Base-by-base conservation (phyloP, 257 asterid genomes). In the Solanum sparsipilum region DNA sequence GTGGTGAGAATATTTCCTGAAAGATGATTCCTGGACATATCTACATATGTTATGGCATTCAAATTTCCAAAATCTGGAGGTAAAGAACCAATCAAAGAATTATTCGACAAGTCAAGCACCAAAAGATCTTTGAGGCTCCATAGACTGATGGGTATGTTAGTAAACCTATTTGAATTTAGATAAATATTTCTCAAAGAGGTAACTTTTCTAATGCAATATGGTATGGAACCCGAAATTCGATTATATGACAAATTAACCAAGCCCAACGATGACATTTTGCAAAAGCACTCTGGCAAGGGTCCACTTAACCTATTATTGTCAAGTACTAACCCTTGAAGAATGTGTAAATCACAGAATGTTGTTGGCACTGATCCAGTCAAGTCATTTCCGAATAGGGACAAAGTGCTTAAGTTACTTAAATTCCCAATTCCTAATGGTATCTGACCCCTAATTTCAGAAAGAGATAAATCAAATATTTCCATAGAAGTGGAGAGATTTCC, bases 341-440 rank as follows among this genome's bases (percentile, higher is more conserved):
- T 38, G 7, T 44, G 83, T 74, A 89, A 90, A 46, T 72, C 20
- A 25, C 90, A 89, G 1, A 89, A 44, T 72, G 86, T 88, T 38
- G 36, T 7, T 20, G 93, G 93, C 25, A 90, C 72, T 63, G 38
- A 76, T 76, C 92, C 91, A 44, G 85, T 88, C 35, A 92, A 87
- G 36, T 87, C 86, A 88, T 90, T 90, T 6, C 82, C 81, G 15
- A 3, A 3, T 44, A 92, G 73, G 32, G 2, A 7, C 35, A 90
- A 85, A 25, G 70, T 1, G 67, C 67, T 74, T 89, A 90, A 81
- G 90, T 88, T 87, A 70, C 90, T 90, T 85, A 92, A 86, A 88
- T 88, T 92, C 18, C 92, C 93, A 27, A 90, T 68, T 81, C 91
- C 92, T 52, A 48, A 60, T 1, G 91, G 94, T 35, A 92, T 89